A percentile compares a stretch with the other conserved stretches of the same genome.
These are phyloP conservation scores for Linderniella brevidens DNA, from an alignment of 257 asterid species.

Conservation along the genomic window DNA sequence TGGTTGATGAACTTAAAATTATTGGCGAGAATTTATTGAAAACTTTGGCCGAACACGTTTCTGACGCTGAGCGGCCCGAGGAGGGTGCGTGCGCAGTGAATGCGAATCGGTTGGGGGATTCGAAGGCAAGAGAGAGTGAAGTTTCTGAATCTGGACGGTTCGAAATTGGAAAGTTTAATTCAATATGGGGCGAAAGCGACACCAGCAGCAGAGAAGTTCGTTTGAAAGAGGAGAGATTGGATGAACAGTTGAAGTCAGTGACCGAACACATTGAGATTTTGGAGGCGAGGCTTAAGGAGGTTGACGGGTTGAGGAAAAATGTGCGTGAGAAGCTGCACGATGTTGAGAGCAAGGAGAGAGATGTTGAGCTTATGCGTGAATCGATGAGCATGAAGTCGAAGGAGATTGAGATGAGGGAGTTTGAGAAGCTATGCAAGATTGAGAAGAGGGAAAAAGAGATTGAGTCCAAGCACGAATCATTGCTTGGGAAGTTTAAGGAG, in stretches of 20 bases:
- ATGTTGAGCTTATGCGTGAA: constrained; percentile 1
- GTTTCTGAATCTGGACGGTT: constrained; percentile 1
- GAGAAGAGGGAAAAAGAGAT: too few species aligned
- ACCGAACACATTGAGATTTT: constrained; percentile 14
- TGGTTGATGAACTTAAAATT: constrained; percentile 14
- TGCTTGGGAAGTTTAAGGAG: too few species aligned
- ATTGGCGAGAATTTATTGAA: constrained; percentile 14
- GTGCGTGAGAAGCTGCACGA: neutral
- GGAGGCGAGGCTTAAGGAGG: constrained; percentile 12
- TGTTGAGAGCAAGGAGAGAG: constrained; percentile 13
- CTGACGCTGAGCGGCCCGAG: constrained; percentile 16
- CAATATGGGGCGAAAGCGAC: neutral
- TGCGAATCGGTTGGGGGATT: constrained; percentile 11
- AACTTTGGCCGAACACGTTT: constrained; percentile 9
- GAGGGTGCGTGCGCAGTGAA: neutral
- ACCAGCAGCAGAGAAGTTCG: neutral
- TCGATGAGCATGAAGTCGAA: too few species aligned
- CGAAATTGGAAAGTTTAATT: constrained; percentile 6
- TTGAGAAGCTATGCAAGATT: too few species aligned
- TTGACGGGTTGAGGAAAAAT: constrained; percentile 7
- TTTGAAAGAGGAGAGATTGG: constrained; percentile 19
- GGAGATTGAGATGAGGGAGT: too few species aligned
- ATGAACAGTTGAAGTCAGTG: constrained; percentile 14
- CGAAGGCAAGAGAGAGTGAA: constrained; percentile 15
- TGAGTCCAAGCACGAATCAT: too few species aligned